Base-by-base conservation (phyloP, 805 yeast species). In the Yamadazyma insecticola region DNA sequence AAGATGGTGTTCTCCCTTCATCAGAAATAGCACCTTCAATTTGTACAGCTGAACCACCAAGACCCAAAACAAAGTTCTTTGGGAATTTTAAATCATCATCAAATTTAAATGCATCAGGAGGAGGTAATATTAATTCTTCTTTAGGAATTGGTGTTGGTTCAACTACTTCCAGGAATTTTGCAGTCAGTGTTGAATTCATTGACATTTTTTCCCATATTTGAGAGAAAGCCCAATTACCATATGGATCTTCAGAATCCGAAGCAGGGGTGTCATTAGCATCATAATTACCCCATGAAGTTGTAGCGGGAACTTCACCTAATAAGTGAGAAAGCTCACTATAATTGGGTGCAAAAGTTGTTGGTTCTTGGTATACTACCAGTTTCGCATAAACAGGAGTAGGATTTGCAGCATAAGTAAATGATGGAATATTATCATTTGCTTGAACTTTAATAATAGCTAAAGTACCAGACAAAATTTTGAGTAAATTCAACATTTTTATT, bases 1-100 rank as follows among this genome's bases (percentile, higher is more conserved):
- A 39, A 9, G 57, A 39, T 10, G 62, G 64, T 3, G 55, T 43
- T 26, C 57, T 44, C 6, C 59, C 57, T 32, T 58, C 59, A 16
- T 47, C 57, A 16, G 51, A 48, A 17, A 50, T 47, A 6, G 65
- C 61, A 14, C 63, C 64, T 43, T 59, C 65, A 27, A 57, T 48
- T 41, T 59, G 66, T 14, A 51, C 47, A 11, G 61, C 59, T 12
- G 61, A 50, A 10, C 58, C 51, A 11, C 59, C 60, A 36, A 54
- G 54, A 3, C 63, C 63, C 39, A 44, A 36, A 16, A 48, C 16
- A 18, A 50, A 49, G 11, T 26, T 43, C 14, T 23, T 16, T 6
- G 50, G 47, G 22, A 37, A 45, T 22, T 33, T 40, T 37, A 44
- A 35, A 13, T 31, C 26, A 21, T 32, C 30, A 13, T 31, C 40